Base-by-base conservation (phyloP, 345 rosid species). In the Lepidium aucheri region DNA sequence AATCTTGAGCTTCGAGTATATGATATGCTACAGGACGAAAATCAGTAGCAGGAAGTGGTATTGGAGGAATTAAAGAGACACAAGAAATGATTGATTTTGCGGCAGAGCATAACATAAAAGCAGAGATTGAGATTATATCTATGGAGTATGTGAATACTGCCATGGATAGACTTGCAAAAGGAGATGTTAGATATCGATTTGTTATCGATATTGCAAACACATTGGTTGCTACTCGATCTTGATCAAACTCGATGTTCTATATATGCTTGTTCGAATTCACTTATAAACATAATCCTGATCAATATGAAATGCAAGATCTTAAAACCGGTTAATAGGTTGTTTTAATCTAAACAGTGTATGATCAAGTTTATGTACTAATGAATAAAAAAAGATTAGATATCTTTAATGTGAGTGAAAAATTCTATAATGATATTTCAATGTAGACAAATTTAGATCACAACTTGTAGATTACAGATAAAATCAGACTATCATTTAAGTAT, bases 21-120 rank as follows among this genome's bases (percentile, higher is more conserved):
- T 24, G 40, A 24, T 3, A 33, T 53, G 30, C 6, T 0, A 35
- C 56, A 86, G 88, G 88, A 53, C 68, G 87, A 26, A 84, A 83
- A 60, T 50, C 70, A 6, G 70, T 83, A 5, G 82, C 53, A 3
- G 90, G 92, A 13, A 81, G 84, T 61, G 9, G 26, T 3, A 70
- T 57, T 7, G 89, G 95, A 56, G 90, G 87, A 28, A 72, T 85
- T 26, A 78, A 74, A 47, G 95, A 86, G 76, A 83, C 91, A 0
- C 89, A 84, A 68, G 84, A 85, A 46, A 84, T 82, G 80, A 72
- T 73, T 13, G 74, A 80, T 76, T 70, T 77, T 75, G 80, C 82
- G 14, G 83, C 79, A 0, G 49, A 79, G 39, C 74, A 88, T 54
- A 67, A 66, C 59, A 69, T 88, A 24, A 74, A 54, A 1, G 72